Evolutionary conservation across 1,284 basidiomycete species (phyloP), one percentile per base, ranked within the genome.

Genomic region (Puccinia coronata): DNA sequence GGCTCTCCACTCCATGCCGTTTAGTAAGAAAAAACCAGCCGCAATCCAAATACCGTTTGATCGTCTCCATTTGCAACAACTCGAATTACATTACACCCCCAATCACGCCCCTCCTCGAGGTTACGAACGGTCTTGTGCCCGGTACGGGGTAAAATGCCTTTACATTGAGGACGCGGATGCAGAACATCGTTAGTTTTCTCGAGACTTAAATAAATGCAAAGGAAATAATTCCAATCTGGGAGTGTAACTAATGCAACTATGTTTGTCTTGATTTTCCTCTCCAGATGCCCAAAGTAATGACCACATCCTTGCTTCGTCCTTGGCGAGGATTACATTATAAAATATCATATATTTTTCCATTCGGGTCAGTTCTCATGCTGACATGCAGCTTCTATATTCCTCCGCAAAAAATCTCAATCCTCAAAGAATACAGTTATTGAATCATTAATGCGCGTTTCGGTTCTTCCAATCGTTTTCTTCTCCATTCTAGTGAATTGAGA

Each of bases 1-100:
- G 4, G 23, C 63, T 20, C 47, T 67, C 11, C 20, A 67, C 41
- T 47, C 63, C 18, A 25, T 28, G 20, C 63, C 63, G 12, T 67
- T 67, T 18, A 23, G 28, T 28, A 67, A 67, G 39, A 47, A 9
- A 12, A 67, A 16, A 28, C 1, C 5, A 25, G 39, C 63, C 14
- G 23, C 23, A 2, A 39, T 67, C 4, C 11, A 43, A 0, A 43
- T 67, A 6, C 63, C 63, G 2, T 43, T 41, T 18, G 63, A 20
- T 9, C 51, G 18, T 11, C 63, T 47, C n/a, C 41, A 25, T 47
- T 28, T 67, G n/a, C 6, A 47, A 41, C 39, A 25, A 47, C 23
- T 67, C 63, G 63, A 67, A 47, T 67, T 67, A 3, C 63, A 67
- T 39, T 67, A 43, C 41, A 47, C 41, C 36, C 18, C 41, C 11